Evolutionary conservation across 129 eudicot genomes (phyloP).

Genomic region (Arctium lappa): DNA sequence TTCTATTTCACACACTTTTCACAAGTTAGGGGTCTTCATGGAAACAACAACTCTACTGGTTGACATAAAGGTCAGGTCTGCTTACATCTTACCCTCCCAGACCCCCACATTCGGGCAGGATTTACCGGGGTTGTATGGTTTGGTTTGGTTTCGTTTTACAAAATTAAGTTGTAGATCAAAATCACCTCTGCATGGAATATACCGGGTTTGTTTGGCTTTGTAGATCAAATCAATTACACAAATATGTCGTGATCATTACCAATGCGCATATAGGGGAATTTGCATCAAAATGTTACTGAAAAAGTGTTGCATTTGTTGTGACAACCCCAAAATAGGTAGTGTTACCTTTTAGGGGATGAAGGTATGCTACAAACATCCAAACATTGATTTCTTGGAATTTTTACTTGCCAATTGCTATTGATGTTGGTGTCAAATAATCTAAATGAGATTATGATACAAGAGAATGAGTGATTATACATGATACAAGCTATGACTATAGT

Average conservation of each 20-base stretch:
- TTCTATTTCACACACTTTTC: background rate
- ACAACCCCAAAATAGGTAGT: no score
- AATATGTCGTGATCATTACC: background rate
- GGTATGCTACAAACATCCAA: no score
- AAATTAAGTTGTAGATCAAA: background rate
- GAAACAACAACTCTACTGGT: background rate
- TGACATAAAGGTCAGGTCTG: background rate
- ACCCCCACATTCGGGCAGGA: background rate
- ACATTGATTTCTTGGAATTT: no score
- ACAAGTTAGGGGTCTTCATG: background rate
- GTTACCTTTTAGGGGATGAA: no score
- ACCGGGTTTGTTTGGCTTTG: background rate
- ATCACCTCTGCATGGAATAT: background rate
- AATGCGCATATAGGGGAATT: background rate
- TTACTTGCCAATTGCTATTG: no score
- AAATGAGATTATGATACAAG: no score
- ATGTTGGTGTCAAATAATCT: no score
- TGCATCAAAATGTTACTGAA: background rate
- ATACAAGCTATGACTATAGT: no score
- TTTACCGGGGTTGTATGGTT: background rate
- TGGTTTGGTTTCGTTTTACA: background rate
- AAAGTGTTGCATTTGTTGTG: no score
- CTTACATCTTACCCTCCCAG: background rate
- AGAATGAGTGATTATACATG: no score
- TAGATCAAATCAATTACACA: background rate